A percentile compares a stretch with the other conserved stretches of the same genome.
Evolutionary conservation across 1,284 basidiomycete genomes (phyloP).

Genomic region (Nidula niveotomentosa): DNA sequence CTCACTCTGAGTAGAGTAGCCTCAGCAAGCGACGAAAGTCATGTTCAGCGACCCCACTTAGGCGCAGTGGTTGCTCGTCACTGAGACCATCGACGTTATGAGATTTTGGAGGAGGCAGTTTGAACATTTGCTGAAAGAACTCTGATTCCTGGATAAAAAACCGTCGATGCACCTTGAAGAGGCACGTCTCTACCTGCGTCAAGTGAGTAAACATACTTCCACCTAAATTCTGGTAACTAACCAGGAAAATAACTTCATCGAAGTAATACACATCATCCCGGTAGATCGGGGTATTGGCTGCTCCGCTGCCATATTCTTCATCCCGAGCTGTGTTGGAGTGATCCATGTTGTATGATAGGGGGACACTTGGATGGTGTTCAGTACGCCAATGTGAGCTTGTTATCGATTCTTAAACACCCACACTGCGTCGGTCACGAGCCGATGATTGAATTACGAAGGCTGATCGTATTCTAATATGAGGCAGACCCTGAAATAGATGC

Average conservation of each 20-base stretch:
- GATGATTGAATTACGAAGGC: too few relatives aligned
- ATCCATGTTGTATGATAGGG: too few relatives aligned
- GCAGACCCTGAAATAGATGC: too few relatives aligned
- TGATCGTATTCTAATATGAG: too few relatives aligned
- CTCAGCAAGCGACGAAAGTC: conserved; percentile 19
- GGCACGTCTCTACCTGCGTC: conserved; percentile 18
- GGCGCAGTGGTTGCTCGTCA: conserved; percentile 12
- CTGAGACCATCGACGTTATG: conserved; percentile 7
- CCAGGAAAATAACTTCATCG: not conserved
- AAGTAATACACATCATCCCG: not conserved
- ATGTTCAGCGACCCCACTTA: conserved; percentile 13
- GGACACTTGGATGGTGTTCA: too few relatives aligned
- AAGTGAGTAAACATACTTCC: not conserved
- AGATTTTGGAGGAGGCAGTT: conserved; percentile 1
- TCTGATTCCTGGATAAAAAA: conserved; percentile 18
- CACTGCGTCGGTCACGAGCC: too few relatives aligned
- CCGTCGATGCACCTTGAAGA: conserved; percentile 21
- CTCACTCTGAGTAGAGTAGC: conserved; percentile 20
- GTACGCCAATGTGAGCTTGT: too few relatives aligned
- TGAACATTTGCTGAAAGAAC: conserved; percentile 21
- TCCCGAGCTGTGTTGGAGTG: too few relatives aligned
- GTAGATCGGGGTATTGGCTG: too few relatives aligned
- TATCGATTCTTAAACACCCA: too few relatives aligned
- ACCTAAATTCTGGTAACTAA: not conserved
- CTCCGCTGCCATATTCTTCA: too few relatives aligned